A percentile compares a stretch with the other conserved stretches of the same genome.
phyloP scores from a whole-genome alignment of 106 monocot genomes.

The Xerophyta viscosa region DNA sequence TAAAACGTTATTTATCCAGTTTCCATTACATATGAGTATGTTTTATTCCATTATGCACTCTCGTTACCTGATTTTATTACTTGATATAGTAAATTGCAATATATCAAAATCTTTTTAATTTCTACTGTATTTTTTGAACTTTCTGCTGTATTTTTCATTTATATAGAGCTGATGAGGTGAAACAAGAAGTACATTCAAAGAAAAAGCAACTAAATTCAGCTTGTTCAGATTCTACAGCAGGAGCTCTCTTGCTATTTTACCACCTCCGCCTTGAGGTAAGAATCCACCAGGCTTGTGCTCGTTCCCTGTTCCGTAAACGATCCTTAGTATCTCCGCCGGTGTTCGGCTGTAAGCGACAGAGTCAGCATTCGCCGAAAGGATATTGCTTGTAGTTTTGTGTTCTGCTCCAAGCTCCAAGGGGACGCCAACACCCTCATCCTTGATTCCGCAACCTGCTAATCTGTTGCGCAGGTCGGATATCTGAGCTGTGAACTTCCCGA shows the following conservation, averaged over 20 bases:
- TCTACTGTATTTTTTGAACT: too few species aligned
- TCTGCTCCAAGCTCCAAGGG: conserved; percentile 32
- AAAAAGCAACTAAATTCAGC: too few species aligned
- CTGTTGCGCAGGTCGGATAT: conserved; percentile 30
- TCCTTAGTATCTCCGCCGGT: conserved; percentile 25
- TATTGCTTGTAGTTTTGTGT: conserved; percentile 18
- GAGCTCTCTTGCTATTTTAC: conserved; percentile 26
- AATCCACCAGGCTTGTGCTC: conserved; percentile 41
- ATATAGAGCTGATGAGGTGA: too few species aligned
- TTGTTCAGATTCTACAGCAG: too few species aligned
- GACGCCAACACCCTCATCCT: conserved; percentile 41
- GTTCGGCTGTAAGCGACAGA: conserved; percentile 31
- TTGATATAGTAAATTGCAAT: too few species aligned
- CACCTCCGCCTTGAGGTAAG: conserved; percentile 31
- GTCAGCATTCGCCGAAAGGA: conserved; percentile 26
- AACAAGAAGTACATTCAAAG: too few species aligned
- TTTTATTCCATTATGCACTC: too few species aligned
- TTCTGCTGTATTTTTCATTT: too few species aligned
- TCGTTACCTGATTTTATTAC: too few species aligned
- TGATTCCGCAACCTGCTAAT: conserved; percentile 35
- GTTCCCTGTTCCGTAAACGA: conserved; percentile 29
- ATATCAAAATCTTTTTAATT: too few species aligned
- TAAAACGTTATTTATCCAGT: too few species aligned
- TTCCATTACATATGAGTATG: too few species aligned
- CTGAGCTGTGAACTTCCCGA: conserved; percentile 26